Base-by-base conservation (phyloP, 768 basidiomycete species). In the Kwoniella dendrophila region DNA sequence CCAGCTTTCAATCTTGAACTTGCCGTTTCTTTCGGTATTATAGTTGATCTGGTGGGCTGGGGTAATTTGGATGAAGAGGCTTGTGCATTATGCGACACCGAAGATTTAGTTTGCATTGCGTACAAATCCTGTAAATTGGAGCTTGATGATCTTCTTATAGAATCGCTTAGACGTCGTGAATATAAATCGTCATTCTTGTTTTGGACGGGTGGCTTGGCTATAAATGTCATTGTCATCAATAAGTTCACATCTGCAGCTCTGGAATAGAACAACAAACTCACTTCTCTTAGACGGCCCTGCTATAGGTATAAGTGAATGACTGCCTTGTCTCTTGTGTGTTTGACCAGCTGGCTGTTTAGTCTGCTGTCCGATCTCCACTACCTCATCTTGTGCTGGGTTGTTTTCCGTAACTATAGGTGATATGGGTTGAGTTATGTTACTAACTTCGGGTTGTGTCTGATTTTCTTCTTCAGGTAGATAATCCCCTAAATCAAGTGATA, bases 391-490 rank as follows among this genome's bases (percentile, higher is more conserved):
- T 4, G 14, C 18, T 20, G 8, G n/a, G 10, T 29, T 7, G 24
- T 49, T 11, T 27, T 29, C 14, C 29, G 8, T 49, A 14, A 27
- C 16, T 47, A 11, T 26, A 26, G 44, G 44, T 47, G 44, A 20
- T 49, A 4, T 49, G 22, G n/a, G n/a, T n/a, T n/a, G n/a, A n/a
- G n/a, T n/a, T n/a, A n/a, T n/a, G n/a, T n/a, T n/a, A n/a, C n/a
- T n/a, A n/a, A 44, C 24, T 4, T 29, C n/a, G 16, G n/a, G 18
- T 34, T 20, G 16, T 7, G 18, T 44, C 34, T 12, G n/a, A 6
- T 55, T 22, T n/a, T 49, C 58, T 29, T 59, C 58, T 33, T 52
- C 49, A 2, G 58, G 58, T 32, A 51, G 6, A 43, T 59, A 51
- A 44, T 59, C 58, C 2, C 49, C 58, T 33, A 59, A 14, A 52